Conservation (phyloP, 1,284 basidiomycete genomes). For the Trametes pubescens region DNA sequence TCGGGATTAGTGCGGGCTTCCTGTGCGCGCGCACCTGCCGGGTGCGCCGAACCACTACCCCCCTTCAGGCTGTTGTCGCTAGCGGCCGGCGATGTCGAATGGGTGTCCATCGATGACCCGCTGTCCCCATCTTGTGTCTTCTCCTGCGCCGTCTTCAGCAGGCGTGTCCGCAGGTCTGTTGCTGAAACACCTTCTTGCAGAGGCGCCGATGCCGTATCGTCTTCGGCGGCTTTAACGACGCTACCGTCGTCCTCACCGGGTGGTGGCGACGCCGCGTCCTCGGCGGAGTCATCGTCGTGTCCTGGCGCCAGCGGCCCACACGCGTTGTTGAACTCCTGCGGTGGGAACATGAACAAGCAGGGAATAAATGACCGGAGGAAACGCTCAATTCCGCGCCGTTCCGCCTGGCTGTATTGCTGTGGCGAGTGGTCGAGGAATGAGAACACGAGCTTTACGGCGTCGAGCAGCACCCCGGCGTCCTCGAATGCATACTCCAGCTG, state of each 20-base stretch:
- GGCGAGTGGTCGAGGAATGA: conserved; percentile 90
- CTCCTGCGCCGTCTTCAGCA: conserved; percentile 76
- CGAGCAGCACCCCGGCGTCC: conserved; percentile 85
- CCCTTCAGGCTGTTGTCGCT: conserved; percentile 26
- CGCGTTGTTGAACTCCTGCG: conserved; percentile 80
- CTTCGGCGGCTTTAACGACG: conserved; percentile 18
- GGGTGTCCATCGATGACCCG: conserved; percentile 34
- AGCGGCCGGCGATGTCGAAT: conserved; percentile 37
- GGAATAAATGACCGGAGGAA: conserved; percentile 91
- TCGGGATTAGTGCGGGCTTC: conserved; percentile 43
- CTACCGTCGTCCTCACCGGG: conserved; percentile 42
- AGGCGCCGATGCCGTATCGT: conserved; percentile 36
- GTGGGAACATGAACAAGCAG: conserved; percentile 79
- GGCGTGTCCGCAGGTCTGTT: conserved; percentile 79
- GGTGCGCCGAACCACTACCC: conserved; percentile 2
- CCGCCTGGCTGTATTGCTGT: conserved; percentile 75
- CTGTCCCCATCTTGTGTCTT: conserved; percentile 46
- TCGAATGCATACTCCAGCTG: conserved; percentile 87
- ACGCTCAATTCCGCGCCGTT: conserved; percentile 85
- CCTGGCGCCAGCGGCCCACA: conserved; percentile 65
- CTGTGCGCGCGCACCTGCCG: conserved; percentile 9
- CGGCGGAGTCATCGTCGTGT: conserved; percentile 42
- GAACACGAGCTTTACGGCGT: conserved; percentile 90
- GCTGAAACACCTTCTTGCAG: conserved; percentile 61
- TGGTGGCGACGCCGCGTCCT: conserved; percentile 53